Conservation (phyloP, 2,329 filamentous ascomycete genomes). For the Raffaelea albimanens region DNA sequence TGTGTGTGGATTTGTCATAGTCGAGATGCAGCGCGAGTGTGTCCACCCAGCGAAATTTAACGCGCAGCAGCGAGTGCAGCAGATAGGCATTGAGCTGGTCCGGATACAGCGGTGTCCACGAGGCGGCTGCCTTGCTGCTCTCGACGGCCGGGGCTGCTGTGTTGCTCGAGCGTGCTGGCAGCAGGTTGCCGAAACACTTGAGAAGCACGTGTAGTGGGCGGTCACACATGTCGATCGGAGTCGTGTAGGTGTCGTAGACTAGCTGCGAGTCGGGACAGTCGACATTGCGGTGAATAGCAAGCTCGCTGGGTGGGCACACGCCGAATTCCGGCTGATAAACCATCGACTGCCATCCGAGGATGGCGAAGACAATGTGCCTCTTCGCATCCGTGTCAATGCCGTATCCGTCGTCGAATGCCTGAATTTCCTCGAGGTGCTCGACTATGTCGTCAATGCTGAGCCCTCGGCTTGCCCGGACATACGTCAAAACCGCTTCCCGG, state of each 20-base stretch:
- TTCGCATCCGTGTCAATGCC: not conserved
- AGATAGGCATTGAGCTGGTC: slow-evolving; percentile 12
- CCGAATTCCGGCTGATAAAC: slow-evolving; percentile 10
- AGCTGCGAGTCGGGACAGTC: not conserved
- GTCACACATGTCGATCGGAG: slow-evolving; percentile 2
- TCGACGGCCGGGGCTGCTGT: slow-evolving; percentile 6
- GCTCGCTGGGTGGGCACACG: slow-evolving; percentile 6
- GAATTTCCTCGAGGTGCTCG: not conserved
- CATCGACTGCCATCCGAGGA: slow-evolving; percentile 18
- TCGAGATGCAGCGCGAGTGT: slow-evolving; percentile 16
- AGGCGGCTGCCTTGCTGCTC: slow-evolving; percentile 8
- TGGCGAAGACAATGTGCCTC: slow-evolving; percentile 13
- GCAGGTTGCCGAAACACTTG: slow-evolving; percentile 14
- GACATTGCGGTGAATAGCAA: slow-evolving; percentile 4
- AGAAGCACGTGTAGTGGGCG: slow-evolving; percentile 10
- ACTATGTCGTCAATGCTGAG: not conserved
- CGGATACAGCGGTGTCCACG: slow-evolving; percentile 4
- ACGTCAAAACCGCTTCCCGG: not conserved
- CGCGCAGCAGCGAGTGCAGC: slow-evolving; percentile 11
- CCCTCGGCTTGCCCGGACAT: not conserved
- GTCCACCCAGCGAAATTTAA: slow-evolving; percentile 15
- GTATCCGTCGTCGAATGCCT: not conserved
- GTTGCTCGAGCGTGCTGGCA: slow-evolving; percentile 9
- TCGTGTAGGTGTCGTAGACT: not conserved
- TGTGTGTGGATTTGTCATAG: slow-evolving; percentile 12